Evolutionary conservation across 148 eudicot genomes (phyloP).

Genomic region (Camellia granthamiana): DNA sequence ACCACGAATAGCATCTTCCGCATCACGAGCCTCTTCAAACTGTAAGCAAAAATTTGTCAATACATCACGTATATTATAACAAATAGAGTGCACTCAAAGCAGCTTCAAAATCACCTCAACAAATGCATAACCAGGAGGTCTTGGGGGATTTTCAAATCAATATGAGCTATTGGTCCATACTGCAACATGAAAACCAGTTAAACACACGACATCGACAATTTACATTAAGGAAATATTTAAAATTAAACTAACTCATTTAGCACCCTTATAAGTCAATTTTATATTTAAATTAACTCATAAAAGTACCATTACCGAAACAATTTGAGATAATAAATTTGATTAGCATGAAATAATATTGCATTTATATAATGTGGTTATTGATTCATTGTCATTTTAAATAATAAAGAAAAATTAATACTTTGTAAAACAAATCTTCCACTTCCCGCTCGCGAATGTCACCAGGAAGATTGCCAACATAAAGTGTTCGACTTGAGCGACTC

Average conservation of each 20-base stretch:
- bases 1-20: constrained; percentile 93
- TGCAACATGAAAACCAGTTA: constrained; percentile 31
- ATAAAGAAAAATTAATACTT: constrained; percentile 30
- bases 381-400: not conserved
- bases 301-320: not conserved
- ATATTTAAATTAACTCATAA: not conserved
- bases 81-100: not conserved
- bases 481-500: constrained; percentile 51
- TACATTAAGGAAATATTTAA: no score
- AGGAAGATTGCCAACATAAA: constrained; percentile 74
- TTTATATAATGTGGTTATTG: not conserved
- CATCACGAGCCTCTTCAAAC: constrained; percentile 97
- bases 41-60: constrained; percentile 20
- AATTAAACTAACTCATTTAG: not conserved
- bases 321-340: no score
- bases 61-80: not conserved
- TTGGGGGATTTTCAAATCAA: constrained; percentile 93
- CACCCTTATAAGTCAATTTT: not conserved
- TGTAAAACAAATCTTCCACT: constrained; percentile 71
- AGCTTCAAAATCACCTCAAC: constrained; percentile 63
- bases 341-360: not conserved
- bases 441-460: constrained; percentile 67
- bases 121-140: constrained; percentile 99
- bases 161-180: constrained; percentile 87
- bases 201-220: no score